Conservation (phyloP, 768 basidiomycete genomes). For the Agaricus sinodeliciosus region DNA sequence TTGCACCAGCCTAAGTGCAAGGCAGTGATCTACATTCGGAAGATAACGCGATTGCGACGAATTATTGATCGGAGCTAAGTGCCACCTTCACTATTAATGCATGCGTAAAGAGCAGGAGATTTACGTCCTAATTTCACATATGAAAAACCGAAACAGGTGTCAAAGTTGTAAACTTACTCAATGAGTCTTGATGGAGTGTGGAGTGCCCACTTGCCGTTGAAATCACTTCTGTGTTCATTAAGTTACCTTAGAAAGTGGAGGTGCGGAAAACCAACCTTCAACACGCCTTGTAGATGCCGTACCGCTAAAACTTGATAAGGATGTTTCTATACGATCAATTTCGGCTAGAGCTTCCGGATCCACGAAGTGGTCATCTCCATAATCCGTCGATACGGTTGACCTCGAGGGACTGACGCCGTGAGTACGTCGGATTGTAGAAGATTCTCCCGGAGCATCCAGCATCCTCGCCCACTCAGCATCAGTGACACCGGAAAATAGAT, state of each 20-base stretch:
- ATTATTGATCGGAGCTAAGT: background rate
- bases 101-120: background rate
- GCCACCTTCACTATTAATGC: background rate
- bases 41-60: background rate
- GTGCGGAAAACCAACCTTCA: constrained; percentile 2
- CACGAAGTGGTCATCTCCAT: constrained; percentile 22
- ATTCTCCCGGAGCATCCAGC: constrained; percentile 14
- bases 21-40: background rate
- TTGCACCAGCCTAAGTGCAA: no score
- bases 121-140: constrained; percentile 3
- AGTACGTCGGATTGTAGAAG: background rate
- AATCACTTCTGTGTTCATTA: background rate
- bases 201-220: background rate
- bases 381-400: constrained; percentile 14
- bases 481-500: constrained; percentile 45
- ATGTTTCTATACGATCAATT: constrained; percentile 41
- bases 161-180: background rate
- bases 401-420: constrained; percentile 11
- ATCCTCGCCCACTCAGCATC: constrained; percentile 41
- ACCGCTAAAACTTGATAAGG: constrained; percentile 9
- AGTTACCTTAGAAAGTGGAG: background rate
- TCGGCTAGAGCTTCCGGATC: constrained; percentile 32
- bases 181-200: background rate
- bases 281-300: constrained; percentile 3
- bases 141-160: background rate